A percentile compares a stretch with the other conserved stretches of the same genome.
Evolutionary conservation across 768 basidiomycete genomes (phyloP).

Genomic region (Termitomyces sp.): DNA sequence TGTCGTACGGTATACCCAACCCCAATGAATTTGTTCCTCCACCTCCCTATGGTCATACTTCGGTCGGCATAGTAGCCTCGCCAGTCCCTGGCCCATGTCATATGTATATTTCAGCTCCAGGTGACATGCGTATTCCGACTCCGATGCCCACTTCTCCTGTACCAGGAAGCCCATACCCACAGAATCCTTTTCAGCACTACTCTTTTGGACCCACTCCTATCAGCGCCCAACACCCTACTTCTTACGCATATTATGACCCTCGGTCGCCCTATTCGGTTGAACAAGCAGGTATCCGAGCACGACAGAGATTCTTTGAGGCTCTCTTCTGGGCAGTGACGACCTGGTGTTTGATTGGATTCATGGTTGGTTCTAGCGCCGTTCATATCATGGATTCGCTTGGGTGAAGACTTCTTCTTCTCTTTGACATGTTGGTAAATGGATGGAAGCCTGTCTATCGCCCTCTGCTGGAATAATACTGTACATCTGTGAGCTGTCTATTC

Average conservation of each 20-base stretch:
- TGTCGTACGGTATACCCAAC: neutral
- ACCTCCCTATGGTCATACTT: slow-evolving; percentile 2
- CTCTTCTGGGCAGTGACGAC: slow-evolving; percentile 7
- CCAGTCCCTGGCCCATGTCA: neutral
- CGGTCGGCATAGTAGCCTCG: neutral
- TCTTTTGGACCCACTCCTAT: slow-evolving; percentile 35
- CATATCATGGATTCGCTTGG: neutral
- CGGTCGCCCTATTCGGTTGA: slow-evolving; percentile 22
- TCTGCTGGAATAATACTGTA: neutral
- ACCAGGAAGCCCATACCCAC: neutral
- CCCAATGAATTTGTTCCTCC: neutral
- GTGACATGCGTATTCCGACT: neutral
- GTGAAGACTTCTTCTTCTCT: neutral
- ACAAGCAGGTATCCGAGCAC: slow-evolving; percentile 30
- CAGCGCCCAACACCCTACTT: slow-evolving; percentile 27
- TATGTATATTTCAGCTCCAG: neutral
- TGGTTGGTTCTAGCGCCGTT: slow-evolving; percentile 16
- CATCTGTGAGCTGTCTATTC: neutral
- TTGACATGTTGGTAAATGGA: neutral
- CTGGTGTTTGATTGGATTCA: slow-evolving; percentile 17
- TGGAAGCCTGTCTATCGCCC: neutral
- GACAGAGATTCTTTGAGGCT: slow-evolving; percentile 27
- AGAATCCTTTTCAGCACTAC: slow-evolving; percentile 5
- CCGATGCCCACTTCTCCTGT: slow-evolving; percentile 1
- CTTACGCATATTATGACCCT: slow-evolving; percentile 34